Evolutionary conservation across 2,329 filamentous ascomycete species (phyloP).

Genomic region (Neofusicoccum laricinum): DNA sequence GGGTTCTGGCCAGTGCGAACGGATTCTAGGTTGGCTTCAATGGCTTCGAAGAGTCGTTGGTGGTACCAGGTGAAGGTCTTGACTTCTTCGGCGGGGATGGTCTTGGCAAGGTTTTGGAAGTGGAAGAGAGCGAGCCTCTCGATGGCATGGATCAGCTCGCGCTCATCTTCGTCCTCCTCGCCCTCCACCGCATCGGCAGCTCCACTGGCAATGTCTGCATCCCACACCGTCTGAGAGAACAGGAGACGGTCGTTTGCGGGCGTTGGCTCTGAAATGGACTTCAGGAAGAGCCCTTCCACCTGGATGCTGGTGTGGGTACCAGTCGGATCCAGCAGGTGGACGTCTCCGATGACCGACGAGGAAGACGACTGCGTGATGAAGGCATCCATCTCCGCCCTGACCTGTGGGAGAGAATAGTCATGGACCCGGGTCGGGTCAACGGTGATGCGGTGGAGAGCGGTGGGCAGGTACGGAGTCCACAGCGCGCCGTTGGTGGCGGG

Average conservation of each 20-base stretch:
- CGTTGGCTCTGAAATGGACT: neutral
- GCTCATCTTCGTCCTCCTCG: neutral
- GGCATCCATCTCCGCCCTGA: neutral
- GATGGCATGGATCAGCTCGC: neutral
- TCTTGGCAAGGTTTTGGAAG: neutral
- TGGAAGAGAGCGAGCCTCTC: neutral
- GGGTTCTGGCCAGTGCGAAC: neutral
- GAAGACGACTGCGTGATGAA: neutral
- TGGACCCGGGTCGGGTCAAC: constrained; percentile 21
- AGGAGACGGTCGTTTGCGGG: neutral
- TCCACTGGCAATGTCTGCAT: neutral
- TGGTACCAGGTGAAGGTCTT: neutral
- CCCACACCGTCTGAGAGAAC: neutral
- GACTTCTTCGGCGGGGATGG: neutral
- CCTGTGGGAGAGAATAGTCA: neutral
- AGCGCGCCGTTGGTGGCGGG: constrained; percentile 28
- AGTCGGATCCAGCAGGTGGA: neutral
- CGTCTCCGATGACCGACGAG: neutral
- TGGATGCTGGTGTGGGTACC: neutral
- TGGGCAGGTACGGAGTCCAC: constrained; percentile 24
- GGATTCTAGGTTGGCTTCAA: neutral
- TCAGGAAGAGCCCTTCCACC: neutral
- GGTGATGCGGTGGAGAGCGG: constrained; percentile 21
- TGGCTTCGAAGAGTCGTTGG: neutral
- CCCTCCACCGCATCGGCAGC: neutral